Evolutionary conservation across 1,284 basidiomycete species (phyloP).

Genomic region (Heliocybe sulcata): DNA sequence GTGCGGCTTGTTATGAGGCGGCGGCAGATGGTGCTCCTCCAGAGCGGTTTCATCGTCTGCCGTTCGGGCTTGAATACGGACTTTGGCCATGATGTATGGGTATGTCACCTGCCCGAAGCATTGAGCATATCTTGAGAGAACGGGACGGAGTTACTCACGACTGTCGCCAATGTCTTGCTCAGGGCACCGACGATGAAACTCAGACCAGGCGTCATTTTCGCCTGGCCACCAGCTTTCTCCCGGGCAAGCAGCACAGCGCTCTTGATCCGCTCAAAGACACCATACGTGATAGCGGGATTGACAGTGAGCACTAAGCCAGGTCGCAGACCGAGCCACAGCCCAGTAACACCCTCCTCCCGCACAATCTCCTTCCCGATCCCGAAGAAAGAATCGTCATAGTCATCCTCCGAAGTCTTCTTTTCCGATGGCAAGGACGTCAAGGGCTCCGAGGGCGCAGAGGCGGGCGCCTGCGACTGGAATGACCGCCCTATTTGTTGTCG

Average conservation of each 20-base stretch:
- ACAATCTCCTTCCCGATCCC: conserved; percentile 85
- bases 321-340: conserved; percentile 92
- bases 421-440: conserved; percentile 6
- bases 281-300: conserved; percentile 99
- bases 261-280: conserved; percentile 91
- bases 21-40: conserved; percentile 29
- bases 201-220: conserved; percentile 73
- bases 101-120: conserved; percentile 65
- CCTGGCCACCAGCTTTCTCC: conserved; percentile 33
- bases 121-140: not conserved
- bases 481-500: conserved; percentile 83
- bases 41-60: conserved; percentile 43
- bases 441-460: not conserved
- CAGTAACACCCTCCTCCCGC: conserved; percentile 85
- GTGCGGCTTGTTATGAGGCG: conserved; percentile 25
- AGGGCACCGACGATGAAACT: conserved; percentile 88
- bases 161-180: conserved; percentile 93
- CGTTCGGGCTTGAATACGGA: conserved; percentile 85
- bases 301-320: conserved; percentile 91
- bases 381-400: conserved; percentile 62
- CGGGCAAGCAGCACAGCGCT: conserved; percentile 51
- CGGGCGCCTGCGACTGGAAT: conserved; percentile 9
- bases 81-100: conserved; percentile 96
- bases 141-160: conserved; percentile 49
- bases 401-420: conserved; percentile 16